These are phyloP conservation scores for Sordariomycetes sp. DNA, from an alignment of 2,329 filamentous ascomycete species.

Conservation along the genomic window DNA sequence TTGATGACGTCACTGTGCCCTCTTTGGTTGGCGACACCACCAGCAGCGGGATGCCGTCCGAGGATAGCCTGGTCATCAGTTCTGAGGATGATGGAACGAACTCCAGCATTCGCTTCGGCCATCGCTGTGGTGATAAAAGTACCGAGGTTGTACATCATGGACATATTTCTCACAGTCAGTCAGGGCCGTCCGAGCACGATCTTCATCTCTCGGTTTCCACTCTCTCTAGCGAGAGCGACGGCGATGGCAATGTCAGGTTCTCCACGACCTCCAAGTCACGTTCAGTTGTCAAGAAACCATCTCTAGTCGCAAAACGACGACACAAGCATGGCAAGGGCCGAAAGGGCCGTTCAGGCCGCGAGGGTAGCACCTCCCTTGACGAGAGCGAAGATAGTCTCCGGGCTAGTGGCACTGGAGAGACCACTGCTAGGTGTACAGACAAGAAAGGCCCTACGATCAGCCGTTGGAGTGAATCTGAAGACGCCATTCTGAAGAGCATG, in stretches of 20 bases:
- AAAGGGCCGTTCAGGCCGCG: not conserved
- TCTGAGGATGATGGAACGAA: not conserved
- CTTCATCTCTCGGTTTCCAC: not conserved
- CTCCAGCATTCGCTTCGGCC: not conserved
- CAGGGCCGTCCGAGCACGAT: not conserved
- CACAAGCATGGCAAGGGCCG: not conserved
- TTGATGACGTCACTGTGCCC: not conserved
- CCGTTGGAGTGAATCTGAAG: slow-evolving; percentile 23
- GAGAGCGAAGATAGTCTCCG: not conserved
- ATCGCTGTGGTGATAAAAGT: not conserved
- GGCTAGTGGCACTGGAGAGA: not conserved
- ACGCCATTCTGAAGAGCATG: slow-evolving; percentile 21
- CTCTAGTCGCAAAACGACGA: not conserved
- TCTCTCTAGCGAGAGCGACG: not conserved
- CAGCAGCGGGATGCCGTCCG: not conserved
- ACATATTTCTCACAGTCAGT: not conserved
- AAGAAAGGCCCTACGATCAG: not conserved
- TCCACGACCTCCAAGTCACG: not conserved
- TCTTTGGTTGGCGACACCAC: not conserved
- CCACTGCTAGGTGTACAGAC: not conserved
- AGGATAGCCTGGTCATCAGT: not conserved
- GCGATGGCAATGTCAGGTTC: not conserved
- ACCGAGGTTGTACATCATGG: not conserved
- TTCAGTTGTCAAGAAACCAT: not conserved
- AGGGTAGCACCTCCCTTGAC: not conserved